Conservation (phyloP, 768 basidiomycete genomes). For the Thelephora aurantiotincta region DNA sequence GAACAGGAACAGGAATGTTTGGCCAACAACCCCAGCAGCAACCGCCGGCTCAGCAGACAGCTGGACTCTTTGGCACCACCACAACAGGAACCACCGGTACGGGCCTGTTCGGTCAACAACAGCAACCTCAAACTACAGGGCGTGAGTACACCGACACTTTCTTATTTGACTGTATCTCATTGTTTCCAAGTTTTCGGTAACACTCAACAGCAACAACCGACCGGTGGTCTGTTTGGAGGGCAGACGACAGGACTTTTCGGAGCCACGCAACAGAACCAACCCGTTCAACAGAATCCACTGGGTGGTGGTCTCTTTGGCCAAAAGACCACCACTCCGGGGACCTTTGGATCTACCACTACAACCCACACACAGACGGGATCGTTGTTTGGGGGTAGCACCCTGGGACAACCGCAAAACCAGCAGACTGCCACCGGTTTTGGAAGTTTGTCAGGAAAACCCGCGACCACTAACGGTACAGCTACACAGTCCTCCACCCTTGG, state of each 20-base stretch:
- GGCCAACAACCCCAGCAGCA: conserved; percentile 14
- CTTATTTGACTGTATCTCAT: background rate
- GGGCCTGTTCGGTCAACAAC: conserved; percentile 23
- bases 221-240: conserved; percentile 15
- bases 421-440: conserved; percentile 11
- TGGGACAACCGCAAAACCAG: conserved; percentile 22
- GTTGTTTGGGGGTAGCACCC: conserved; percentile 21
- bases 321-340: conserved; percentile 5
- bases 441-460: conserved; percentile 30
- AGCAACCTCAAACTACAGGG: conserved; percentile 18
- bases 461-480: conserved; percentile 17
- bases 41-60: conserved; percentile 12
- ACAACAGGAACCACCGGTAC: conserved; percentile 17
- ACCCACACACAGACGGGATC: conserved; percentile 16
- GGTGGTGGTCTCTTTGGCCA: conserved; percentile 10
- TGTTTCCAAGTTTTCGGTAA: conserved; percentile 32
- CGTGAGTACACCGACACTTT: conserved; percentile 9
- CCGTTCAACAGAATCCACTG: conserved; percentile 20
- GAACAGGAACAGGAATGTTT: conserved; percentile 9
- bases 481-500: conserved; percentile 18
- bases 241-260: conserved; percentile 16
- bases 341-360: conserved; percentile 19
- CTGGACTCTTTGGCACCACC: conserved; percentile 22
- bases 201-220: conserved; percentile 16
- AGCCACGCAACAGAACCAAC: conserved; percentile 22